Conservation (phyloP, 495 filamentous ascomycete species). For the Physcia stellaris region DNA sequence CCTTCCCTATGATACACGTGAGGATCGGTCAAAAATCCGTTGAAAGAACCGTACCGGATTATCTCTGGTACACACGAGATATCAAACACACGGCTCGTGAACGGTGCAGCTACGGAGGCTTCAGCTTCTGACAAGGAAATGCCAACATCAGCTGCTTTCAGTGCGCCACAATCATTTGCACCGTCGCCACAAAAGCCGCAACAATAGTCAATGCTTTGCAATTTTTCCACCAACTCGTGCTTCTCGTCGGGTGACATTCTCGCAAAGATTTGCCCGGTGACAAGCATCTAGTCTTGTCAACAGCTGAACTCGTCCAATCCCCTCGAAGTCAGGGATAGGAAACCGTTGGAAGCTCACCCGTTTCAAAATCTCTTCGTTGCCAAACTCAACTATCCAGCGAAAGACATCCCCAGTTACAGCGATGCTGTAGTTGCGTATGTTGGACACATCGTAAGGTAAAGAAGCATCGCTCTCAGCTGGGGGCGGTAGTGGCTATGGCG, state of each 20-base stretch:
- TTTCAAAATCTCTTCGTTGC: slow-evolving; percentile 58
- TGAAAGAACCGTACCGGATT: slow-evolving; percentile 43
- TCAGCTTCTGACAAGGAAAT: slow-evolving; percentile 97
- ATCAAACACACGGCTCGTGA: slow-evolving; percentile 91
- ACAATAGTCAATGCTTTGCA: slow-evolving; percentile 93
- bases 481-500: slow-evolving; percentile 50
- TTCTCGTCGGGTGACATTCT: slow-evolving; percentile 99
- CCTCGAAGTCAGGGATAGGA: neutral
- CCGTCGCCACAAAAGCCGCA: slow-evolving; percentile 96
- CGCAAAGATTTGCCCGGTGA: slow-evolving; percentile 85
- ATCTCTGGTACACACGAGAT: slow-evolving; percentile 92
- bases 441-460: slow-evolving; percentile 67
- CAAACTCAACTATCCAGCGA: slow-evolving; percentile 89
- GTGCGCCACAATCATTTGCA: slow-evolving; percentile 93
- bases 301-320: no score
- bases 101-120: slow-evolving; percentile 93
- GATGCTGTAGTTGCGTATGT: slow-evolving; percentile 68
- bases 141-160: slow-evolving; percentile 98
- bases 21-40: slow-evolving; percentile 1
- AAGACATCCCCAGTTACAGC: slow-evolving; percentile 91
- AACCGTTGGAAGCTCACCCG: slow-evolving; percentile 32
- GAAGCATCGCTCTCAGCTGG: slow-evolving; percentile 63
- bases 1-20: slow-evolving; percentile 50
- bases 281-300: slow-evolving; percentile 89
- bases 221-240: slow-evolving; percentile 91